Conservation (phyloP, 129 eudicot genomes). For the Ambrosia artemisiifolia region DNA sequence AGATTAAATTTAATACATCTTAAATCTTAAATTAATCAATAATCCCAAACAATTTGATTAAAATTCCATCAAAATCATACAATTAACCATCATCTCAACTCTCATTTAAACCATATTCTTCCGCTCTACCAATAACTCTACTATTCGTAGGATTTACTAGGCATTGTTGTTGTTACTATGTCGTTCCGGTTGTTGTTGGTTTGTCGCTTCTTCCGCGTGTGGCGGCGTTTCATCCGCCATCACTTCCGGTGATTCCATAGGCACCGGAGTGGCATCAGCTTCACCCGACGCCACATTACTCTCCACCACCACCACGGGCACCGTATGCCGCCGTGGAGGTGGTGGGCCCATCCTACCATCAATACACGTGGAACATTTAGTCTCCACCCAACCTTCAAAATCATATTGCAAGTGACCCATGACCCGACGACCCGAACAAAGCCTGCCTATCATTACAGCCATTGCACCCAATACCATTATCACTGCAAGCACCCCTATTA, state of each 20-base stretch:
- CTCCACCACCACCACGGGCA: slow-evolving; percentile 28
- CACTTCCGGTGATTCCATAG: background rate
- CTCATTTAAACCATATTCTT: slow-evolving; percentile 20
- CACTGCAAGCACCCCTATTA: slow-evolving; percentile 63
- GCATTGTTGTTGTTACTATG: too few species aligned
- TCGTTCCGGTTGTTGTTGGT: slow-evolving; percentile 8
- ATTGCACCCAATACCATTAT: slow-evolving; percentile 55
- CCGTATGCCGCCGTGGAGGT: slow-evolving; percentile 36
- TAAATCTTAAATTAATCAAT: too few species aligned
- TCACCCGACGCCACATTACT: background rate
- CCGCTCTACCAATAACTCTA: too few species aligned
- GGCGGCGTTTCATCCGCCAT: slow-evolving; percentile 13
- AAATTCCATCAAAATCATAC: slow-evolving; percentile 25
- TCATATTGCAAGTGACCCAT: slow-evolving; percentile 70
- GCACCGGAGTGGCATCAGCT: background rate
- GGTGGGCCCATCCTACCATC: slow-evolving; percentile 59
- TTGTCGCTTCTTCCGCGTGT: slow-evolving; percentile 21
- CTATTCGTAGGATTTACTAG: too few species aligned
- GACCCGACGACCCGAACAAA: slow-evolving; percentile 66
- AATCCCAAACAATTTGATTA: background rate
- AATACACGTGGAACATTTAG: slow-evolving; percentile 64
- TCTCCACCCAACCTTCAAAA: slow-evolving; percentile 73
- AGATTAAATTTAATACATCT: too few species aligned
- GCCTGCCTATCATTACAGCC: slow-evolving; percentile 74
- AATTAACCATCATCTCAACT: slow-evolving; percentile 15